Evolutionary conservation across 2,329 filamentous ascomycete species (phyloP).

Genomic region (Aspergillus neoniger): DNA sequence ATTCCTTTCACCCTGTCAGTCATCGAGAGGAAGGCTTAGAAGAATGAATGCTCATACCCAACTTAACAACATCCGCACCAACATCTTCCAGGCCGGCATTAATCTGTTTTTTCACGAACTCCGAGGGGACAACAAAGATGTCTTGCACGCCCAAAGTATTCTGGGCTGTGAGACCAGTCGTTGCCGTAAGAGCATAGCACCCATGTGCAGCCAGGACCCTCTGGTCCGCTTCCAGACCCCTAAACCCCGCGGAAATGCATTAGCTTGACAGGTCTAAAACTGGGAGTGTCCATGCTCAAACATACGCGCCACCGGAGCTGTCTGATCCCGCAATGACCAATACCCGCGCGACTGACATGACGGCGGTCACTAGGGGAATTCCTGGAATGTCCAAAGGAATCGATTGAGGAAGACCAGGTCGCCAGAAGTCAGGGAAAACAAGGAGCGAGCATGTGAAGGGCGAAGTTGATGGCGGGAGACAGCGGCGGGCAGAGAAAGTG

Average conservation of each 20-base stretch:
- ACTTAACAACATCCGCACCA: conserved; percentile 86
- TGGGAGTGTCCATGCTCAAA: conserved; percentile 25
- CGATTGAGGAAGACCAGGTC: neutral
- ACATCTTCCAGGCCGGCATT: conserved; percentile 82
- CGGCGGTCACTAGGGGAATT: conserved; percentile 4
- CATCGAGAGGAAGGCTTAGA: neutral
- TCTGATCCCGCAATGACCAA: conserved; percentile 87
- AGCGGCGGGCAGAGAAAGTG: conserved; percentile 4
- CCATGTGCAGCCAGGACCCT: conserved; percentile 90
- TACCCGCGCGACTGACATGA: conserved; percentile 56
- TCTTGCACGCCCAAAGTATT: conserved; percentile 83
- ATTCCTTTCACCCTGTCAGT: conserved; percentile 61
- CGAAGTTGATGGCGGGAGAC: neutral
- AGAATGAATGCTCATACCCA: conserved; percentile 57
- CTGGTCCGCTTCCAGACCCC: conserved; percentile 92
- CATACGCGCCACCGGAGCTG: conserved; percentile 85
- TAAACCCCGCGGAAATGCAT: conserved; percentile 44
- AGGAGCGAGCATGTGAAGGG: neutral
- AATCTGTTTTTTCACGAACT: conserved; percentile 82
- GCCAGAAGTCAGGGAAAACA: neutral
- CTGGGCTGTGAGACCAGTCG: conserved; percentile 92
- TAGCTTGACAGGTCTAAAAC: conserved; percentile 10
- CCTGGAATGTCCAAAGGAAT: neutral
- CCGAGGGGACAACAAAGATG: conserved; percentile 75
- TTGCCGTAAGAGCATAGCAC: conserved; percentile 95